phyloP scores from a whole-genome alignment of 1,284 basidiomycete genomes.

The Trichosporon sp. region DNA sequence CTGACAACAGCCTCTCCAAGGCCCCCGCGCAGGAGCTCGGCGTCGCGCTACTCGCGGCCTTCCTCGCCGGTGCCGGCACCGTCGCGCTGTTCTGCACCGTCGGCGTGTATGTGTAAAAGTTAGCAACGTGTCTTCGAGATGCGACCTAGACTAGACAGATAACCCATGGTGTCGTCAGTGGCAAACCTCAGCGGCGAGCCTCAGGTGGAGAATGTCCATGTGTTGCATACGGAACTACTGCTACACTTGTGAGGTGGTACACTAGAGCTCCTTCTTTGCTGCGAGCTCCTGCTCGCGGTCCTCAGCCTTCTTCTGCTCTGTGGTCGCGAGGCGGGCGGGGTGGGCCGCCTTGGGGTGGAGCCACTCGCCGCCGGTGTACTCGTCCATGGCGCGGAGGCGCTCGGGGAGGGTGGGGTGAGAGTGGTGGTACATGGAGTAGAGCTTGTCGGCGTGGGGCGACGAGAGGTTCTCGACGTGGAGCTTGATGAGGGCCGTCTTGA shows the following conservation, averaged over 20 bases:
- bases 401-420: constrained; percentile 88
- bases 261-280: constrained; percentile 15
- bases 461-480: constrained; percentile 86
- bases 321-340: not conserved
- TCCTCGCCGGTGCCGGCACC: constrained; percentile 75
- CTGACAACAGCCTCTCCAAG: constrained; percentile 15
- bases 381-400: constrained; percentile 71
- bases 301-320: constrained; percentile 11
- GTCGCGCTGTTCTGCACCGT: constrained; percentile 80
- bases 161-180: no score
- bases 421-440: constrained; percentile 82
- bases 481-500: constrained; percentile 70
- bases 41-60: constrained; percentile 66
- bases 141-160: constrained; percentile 3
- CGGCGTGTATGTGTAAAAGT: constrained; percentile 81
- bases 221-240: not conserved
- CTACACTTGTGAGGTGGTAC: not conserved
- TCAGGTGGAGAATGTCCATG: not conserved
- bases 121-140: constrained; percentile 42
- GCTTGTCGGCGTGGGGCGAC: constrained; percentile 85
- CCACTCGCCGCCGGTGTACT: constrained; percentile 31
- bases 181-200: no score
- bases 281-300: not conserved
- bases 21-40: constrained; percentile 54
- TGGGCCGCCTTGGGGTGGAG: constrained; percentile 7